Conservation (phyloP, 768 basidiomycete genomes). For the Auriscalpium vulgare region DNA sequence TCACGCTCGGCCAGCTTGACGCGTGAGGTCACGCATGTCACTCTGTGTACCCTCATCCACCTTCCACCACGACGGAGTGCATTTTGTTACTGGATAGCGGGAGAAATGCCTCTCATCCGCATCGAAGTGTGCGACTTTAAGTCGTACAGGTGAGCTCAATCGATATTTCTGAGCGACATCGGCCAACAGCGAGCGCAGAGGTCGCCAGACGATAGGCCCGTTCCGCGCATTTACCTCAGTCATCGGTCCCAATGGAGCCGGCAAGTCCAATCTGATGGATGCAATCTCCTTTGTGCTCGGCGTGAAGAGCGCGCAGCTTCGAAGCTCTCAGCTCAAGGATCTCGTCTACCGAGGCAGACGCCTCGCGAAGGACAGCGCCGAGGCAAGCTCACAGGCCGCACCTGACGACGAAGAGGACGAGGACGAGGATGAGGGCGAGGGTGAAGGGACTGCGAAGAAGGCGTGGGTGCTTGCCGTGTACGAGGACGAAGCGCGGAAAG, state of each 20-base stretch:
- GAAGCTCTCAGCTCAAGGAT: constrained; percentile 91
- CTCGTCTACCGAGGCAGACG: constrained; percentile 89
- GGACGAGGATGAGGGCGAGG: constrained; percentile 43
- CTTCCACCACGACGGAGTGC: too few species aligned
- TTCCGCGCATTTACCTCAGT: constrained; percentile 92
- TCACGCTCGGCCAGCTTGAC: too few species aligned
- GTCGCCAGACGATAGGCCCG: constrained; percentile 82
- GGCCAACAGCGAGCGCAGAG: constrained; percentile 29
- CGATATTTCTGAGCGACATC: not conserved
- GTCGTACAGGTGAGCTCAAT: constrained; percentile 62
- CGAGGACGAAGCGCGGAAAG: constrained; percentile 64
- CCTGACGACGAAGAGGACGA: constrained; percentile 38
- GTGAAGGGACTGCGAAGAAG: constrained; percentile 81
- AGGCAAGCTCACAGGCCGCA: constrained; percentile 29
- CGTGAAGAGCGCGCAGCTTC: constrained; percentile 86
- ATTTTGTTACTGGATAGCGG: too few species aligned
- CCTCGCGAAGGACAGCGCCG: constrained; percentile 43
- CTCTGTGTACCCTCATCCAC: too few species aligned
- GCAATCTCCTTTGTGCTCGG: constrained; percentile 99
- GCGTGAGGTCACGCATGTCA: too few species aligned
- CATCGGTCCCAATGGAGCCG: constrained; percentile 98
- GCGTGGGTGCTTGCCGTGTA: constrained; percentile 97
- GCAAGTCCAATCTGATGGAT: constrained; percentile 99
- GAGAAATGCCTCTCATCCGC: constrained; percentile 65
- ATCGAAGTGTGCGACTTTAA: constrained; percentile 97